These are phyloP conservation scores for Kickxella alabastrina DNA, from an alignment of 192 early-diverging fungal genomes.

Conservation along the genomic window DNA sequence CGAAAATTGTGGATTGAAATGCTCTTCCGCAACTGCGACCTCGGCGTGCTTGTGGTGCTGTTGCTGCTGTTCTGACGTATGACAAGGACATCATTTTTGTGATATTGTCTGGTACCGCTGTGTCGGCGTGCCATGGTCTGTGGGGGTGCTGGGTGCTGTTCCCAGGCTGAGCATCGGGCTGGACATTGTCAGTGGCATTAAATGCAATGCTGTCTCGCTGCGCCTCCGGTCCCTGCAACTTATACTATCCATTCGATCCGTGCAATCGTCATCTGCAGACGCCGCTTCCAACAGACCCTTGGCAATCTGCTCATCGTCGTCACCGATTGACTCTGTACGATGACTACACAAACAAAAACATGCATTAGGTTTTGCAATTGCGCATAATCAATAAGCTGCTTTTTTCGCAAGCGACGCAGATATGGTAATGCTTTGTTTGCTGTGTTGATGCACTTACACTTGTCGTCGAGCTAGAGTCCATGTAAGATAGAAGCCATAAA, in stretches of 20 bases:
- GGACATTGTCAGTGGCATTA: constrained; percentile 21
- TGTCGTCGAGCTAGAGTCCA: too few relatives aligned
- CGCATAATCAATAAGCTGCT: too few relatives aligned
- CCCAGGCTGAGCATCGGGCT: constrained; percentile 31
- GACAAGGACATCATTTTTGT: neutral
- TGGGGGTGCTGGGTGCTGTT: too few relatives aligned
- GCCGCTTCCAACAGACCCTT: constrained; percentile 5
- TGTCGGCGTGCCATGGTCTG: neutral
- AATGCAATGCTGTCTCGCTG: neutral
- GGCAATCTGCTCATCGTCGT: constrained; percentile 7
- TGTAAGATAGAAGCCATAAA: too few relatives aligned
- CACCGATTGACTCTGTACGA: constrained; percentile 42
- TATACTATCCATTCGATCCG: neutral
- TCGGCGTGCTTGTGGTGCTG: neutral
- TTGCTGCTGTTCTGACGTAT: constrained; percentile 3
- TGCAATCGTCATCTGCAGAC: neutral
- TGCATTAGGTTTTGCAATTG: too few relatives aligned
- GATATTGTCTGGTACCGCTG: neutral
- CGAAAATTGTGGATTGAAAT: constrained; percentile 1
- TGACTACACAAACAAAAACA: constrained; percentile 8
- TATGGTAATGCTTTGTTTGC: too few relatives aligned
- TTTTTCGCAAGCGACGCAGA: too few relatives aligned
- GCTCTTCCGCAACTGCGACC: neutral
- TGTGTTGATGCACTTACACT: too few relatives aligned
- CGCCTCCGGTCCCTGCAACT: neutral